phyloP scores from a whole-genome alignment of 1,284 basidiomycete species.

The Puccinia hordei region DNA sequence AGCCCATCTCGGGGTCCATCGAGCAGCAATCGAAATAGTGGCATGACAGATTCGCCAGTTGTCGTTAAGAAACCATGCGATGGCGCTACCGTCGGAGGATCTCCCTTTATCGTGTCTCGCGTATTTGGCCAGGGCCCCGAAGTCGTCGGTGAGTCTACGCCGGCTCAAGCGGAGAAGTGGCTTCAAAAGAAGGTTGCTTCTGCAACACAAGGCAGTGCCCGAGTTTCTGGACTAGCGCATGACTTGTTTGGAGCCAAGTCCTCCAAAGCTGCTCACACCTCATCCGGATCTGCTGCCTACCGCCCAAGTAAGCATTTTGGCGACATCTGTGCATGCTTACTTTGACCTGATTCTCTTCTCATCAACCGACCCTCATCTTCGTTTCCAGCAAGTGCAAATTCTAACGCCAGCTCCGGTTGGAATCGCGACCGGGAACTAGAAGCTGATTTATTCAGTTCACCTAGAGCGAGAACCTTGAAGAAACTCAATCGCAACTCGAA shows the following conservation, averaged over 20 bases:
- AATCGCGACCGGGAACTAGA: constrained; percentile 40
- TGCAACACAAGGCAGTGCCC: background rate
- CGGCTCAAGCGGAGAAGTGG: constrained; percentile 30
- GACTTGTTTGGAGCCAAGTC: constrained; percentile 48
- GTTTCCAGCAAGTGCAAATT: background rate
- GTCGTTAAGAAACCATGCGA: constrained; percentile 43
- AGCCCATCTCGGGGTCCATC: background rate
- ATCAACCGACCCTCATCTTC: background rate
- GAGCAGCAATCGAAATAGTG: constrained; percentile 6
- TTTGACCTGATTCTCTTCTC: background rate
- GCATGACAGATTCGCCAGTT: constrained; percentile 40
- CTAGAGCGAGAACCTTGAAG: constrained; percentile 14
- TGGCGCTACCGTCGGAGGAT: constrained; percentile 37
- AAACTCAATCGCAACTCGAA: constrained; percentile 4
- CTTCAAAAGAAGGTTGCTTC: constrained; percentile 13
- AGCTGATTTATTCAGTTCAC: constrained; percentile 35
- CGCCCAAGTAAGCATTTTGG: constrained; percentile 3
- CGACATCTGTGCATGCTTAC: background rate
- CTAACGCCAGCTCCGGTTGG: constrained; percentile 21
- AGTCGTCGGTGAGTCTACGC: constrained; percentile 41
- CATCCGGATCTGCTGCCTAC: too few relatives aligned
- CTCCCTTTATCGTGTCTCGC: constrained; percentile 47
- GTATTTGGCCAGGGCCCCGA: constrained; percentile 47
- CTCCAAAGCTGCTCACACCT: background rate
- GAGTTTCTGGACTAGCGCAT: constrained; percentile 33